Base-by-base conservation (phyloP, 2,329 filamentous ascomycete genomes). In the Fusarium continuum region DNA sequence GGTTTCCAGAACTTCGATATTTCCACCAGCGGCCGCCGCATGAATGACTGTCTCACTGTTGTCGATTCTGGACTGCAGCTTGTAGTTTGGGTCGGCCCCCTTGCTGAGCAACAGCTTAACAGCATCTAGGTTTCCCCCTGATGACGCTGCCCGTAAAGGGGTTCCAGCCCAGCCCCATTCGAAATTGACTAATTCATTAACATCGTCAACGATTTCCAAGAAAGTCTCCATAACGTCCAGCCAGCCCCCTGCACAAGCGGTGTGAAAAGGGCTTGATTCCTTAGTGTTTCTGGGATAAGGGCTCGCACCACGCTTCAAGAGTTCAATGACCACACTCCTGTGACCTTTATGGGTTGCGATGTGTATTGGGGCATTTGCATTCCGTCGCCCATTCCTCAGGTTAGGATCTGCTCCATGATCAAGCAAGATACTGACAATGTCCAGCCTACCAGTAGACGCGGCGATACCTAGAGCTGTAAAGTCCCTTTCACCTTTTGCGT, bases 351-450 rank as follows among this genome's bases (percentile, higher is more conserved):
- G 26, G 16, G 44, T 45, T n/a, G 61, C 57, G 8, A 60, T 19
- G 4, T 65, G 48, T 20, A 67, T 16, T 14, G 64, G 61, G 11
- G 14, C 58, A 29, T 50, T 56, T 17, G 57, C 63, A 8, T 29
- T 43, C 4, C 43, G 26, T 13, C 25, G 36, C 19, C 61, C 52
- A 20, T 56, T 61, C 17, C 57, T 31, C 3, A 63, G 40, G 20
- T 67, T 63, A 3, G 55, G 50, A 22, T 68, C 64, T n/a, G 64
- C 65, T 26, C 61, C 65, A n/a, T 65, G 55, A 13, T 65, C 54
- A 20, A 68, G 31, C n/a, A 68, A 54, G 17, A 20, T 55, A 26
- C 39, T 65, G 22, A 65, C 40, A 14, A 67, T 59, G 7, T 55
- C 56, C 3, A 57, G 9, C 28, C 59, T 53, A 5, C 61, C 57